phyloP scores from a whole-genome alignment of 176 grass and related monocot species.

The Elymus sibiricus region DNA sequence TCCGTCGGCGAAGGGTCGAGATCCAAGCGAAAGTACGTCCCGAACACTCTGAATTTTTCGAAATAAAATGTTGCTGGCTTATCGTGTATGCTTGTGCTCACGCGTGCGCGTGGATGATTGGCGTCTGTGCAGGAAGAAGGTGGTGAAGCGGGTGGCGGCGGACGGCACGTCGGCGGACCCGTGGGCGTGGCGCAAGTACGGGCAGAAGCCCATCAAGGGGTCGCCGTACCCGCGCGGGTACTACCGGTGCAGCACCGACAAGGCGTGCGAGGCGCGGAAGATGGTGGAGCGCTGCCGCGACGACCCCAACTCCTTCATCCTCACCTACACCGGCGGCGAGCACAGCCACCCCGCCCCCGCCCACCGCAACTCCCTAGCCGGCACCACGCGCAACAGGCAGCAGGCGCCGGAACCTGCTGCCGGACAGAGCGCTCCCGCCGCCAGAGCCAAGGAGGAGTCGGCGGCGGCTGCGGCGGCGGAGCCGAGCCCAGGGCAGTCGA shows the following conservation, averaged over 20 bases:
- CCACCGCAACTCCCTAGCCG: conserved; percentile 80
- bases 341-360: conserved; percentile 63
- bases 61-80: neutral
- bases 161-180: conserved; percentile 49
- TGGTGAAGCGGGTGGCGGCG: conserved; percentile 46
- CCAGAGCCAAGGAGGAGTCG: neutral
- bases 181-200: conserved; percentile 97
- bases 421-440: neutral
- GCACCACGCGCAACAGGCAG: conserved; percentile 57
- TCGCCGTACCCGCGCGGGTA: conserved; percentile 78
- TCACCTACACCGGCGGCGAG: conserved; percentile 80
- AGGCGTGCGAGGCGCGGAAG: conserved; percentile 67
- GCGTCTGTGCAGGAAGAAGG: conserved; percentile 50
- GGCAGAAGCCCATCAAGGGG: conserved; percentile 96
- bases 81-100: neutral
- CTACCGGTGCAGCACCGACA: conserved; percentile 75
- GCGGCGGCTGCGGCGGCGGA: neutral
- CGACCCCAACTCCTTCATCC: conserved; percentile 44
- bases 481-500: neutral
- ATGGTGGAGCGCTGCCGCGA: conserved; percentile 71
- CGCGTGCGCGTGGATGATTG: neutral
- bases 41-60: neutral
- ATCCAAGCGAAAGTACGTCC: conserved; percentile 64
- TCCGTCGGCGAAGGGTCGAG: conserved; percentile 2
- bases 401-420: neutral